These are phyloP conservation scores for Euphorbia schlechtendalii DNA, from an alignment of 441 rosid species.

Conservation along the genomic window DNA sequence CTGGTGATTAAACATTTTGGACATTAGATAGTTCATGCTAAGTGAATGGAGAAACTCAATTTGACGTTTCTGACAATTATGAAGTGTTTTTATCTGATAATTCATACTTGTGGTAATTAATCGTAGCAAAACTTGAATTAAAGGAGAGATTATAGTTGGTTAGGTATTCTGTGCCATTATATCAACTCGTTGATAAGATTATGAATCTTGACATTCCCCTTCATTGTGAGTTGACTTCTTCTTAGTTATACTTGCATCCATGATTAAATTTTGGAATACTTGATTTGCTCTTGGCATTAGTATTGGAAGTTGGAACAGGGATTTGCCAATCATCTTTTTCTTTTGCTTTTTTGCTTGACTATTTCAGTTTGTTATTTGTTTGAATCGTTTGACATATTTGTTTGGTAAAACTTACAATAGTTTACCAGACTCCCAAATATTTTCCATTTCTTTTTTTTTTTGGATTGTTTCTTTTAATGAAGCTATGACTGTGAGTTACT, in stretches of 20 bases:
- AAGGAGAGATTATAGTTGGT: slow-evolving; percentile 24
- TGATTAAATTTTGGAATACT: slow-evolving; percentile 25
- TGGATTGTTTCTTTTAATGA: not conserved
- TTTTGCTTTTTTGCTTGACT: not conserved
- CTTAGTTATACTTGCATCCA: slow-evolving; percentile 38
- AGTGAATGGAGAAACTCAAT: slow-evolving; percentile 11
- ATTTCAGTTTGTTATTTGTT: not conserved
- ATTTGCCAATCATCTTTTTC: not conserved
- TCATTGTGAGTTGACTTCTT: slow-evolving; percentile 53
- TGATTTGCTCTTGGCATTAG: slow-evolving; percentile 14
- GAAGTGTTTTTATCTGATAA: slow-evolving; percentile 25
- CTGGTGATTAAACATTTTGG: slow-evolving; percentile 35
- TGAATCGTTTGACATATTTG: not conserved
- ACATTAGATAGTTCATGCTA: slow-evolving; percentile 15
- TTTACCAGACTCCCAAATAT: not conserved
- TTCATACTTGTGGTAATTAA: slow-evolving; percentile 15
- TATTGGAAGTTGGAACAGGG: not conserved
- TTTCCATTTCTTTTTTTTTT: not conserved
- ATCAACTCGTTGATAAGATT: slow-evolving; percentile 22
- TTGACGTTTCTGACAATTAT: slow-evolving; percentile 14
- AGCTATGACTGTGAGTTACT: not conserved
- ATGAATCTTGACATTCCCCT: slow-evolving; percentile 28
- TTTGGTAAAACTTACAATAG: not conserved
- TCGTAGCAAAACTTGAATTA: slow-evolving; percentile 38
- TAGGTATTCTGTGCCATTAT: slow-evolving; percentile 46